Percentiles rank a stretch among this genome's conserved stretches.
phyloP scores from a whole-genome alignment of 2,329 filamentous ascomycete species.

The Grosmannia clavigera region DNA sequence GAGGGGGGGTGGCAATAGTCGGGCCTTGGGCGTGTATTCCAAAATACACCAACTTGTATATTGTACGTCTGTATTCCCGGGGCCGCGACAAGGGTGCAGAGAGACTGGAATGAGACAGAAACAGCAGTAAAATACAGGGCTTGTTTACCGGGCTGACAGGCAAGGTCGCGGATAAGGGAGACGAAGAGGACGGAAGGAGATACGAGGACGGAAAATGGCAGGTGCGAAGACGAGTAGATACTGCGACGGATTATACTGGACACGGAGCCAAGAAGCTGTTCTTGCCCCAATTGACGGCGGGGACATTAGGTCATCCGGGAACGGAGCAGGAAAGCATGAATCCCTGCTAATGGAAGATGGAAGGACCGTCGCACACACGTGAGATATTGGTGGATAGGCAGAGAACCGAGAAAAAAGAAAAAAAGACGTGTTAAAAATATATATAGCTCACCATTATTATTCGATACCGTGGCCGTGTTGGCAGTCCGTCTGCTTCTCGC shows the following conservation, averaged over 20 bases:
- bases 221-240: background rate
- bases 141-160: background rate
- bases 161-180: background rate
- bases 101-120: background rate
- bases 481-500: conserved; percentile 6
- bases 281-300: background rate
- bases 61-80: background rate
- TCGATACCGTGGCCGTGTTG: background rate
- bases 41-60: background rate
- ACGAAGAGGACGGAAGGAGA: background rate
- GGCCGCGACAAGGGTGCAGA: background rate
- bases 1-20: background rate
- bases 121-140: background rate
- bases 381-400: background rate
- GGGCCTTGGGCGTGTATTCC: background rate
- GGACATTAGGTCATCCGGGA: background rate
- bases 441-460: conserved; percentile 5
- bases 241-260: background rate
- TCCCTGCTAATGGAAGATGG: background rate
- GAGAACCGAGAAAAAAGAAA: background rate
- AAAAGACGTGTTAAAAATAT: background rate
- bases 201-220: background rate
- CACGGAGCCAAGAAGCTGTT: background rate
- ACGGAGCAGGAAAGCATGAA: background rate
- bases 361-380: background rate